These are phyloP conservation scores for Suhomyces pyralidae DNA, from an alignment of 805 yeast species.

Conservation along the genomic window DNA sequence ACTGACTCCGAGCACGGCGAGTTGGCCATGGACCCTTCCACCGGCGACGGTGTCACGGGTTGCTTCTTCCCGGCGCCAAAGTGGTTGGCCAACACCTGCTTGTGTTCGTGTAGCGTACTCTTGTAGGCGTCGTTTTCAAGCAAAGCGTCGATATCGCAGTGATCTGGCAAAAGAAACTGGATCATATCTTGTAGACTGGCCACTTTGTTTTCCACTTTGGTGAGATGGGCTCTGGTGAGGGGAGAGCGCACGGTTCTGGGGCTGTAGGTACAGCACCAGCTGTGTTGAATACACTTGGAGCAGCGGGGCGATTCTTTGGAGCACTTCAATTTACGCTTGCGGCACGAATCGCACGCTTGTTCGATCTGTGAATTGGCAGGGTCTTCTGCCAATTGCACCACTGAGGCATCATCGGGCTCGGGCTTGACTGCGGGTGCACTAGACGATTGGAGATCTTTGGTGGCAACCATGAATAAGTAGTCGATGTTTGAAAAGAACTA, in stretches of 20 bases:
- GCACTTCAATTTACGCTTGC: slow-evolving; percentile 75
- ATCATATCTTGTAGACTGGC: slow-evolving; percentile 29
- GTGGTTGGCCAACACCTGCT: background rate
- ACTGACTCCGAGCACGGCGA: slow-evolving; percentile 24
- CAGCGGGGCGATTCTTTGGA: slow-evolving; percentile 77
- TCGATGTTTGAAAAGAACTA: background rate
- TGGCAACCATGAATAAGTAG: background rate
- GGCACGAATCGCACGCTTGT: slow-evolving; percentile 79
- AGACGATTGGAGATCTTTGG: background rate
- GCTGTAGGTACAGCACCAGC: slow-evolving; percentile 74
- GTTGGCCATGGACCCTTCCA: slow-evolving; percentile 14
- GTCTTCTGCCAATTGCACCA: slow-evolving; percentile 40
- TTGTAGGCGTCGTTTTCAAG: slow-evolving; percentile 16
- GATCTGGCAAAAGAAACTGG: slow-evolving; percentile 29
- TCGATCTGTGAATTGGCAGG: slow-evolving; percentile 29
- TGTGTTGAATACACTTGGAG: slow-evolving; percentile 66
- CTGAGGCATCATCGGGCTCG: slow-evolving; percentile 10
- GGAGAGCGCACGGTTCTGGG: slow-evolving; percentile 80
- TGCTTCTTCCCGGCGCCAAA: background rate
- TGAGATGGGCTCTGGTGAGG: slow-evolving; percentile 73
- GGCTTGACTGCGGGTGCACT: background rate
- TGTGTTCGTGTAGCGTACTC: background rate
- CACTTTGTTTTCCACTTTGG: slow-evolving; percentile 61
- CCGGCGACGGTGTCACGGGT: background rate
- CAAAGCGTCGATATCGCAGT: slow-evolving; percentile 18